These are phyloP conservation scores for Oidiodendron maius DNA, from an alignment of 495 filamentous ascomycete genomes.

Conservation along the genomic window DNA sequence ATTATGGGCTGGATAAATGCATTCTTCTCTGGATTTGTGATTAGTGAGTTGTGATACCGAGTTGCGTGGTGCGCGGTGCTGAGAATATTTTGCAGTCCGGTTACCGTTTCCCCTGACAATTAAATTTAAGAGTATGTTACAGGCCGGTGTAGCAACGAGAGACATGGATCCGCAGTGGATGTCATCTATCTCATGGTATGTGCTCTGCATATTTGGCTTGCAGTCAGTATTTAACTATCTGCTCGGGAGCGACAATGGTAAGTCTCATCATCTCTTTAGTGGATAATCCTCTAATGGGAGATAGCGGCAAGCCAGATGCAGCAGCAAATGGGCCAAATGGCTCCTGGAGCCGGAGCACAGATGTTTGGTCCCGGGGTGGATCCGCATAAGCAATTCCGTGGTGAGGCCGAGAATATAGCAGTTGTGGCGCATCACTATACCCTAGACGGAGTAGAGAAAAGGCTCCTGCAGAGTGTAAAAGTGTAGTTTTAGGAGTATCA, in stretches of 20 bases:
- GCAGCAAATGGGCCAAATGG: conserved; percentile 85
- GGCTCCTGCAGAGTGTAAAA: conserved; percentile 57
- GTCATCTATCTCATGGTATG: conserved; percentile 97
- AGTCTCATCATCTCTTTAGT: conserved; percentile 19
- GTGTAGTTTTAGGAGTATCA: conserved; percentile 22
- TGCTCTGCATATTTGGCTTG: conserved; percentile 90
- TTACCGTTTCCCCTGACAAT: conserved; percentile 96
- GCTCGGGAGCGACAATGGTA: conserved; percentile 91
- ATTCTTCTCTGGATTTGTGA: conserved; percentile 96
- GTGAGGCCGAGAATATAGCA: conserved; percentile 90
- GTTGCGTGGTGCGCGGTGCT: conserved; percentile 1
- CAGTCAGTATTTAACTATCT: conserved; percentile 98
- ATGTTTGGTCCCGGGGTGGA: conserved; percentile 86
- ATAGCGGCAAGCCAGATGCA: conserved; percentile 90
- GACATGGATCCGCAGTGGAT: conserved; percentile 98
- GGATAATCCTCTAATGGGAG: not conserved
- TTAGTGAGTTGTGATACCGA: conserved; percentile 55
- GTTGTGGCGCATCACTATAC: conserved; percentile 91
- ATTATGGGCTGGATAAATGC: conserved; percentile 99
- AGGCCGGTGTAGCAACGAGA: conserved; percentile 89
- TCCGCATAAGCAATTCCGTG: conserved; percentile 86
- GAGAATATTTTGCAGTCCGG: conserved; percentile 60
- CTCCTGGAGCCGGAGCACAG: conserved; percentile 53
- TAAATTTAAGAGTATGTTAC: conserved; percentile 98
- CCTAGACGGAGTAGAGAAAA: conserved; percentile 77